Evolutionary conservation across 2,329 filamentous ascomycete species (phyloP).

Genomic region (Verticillium tricorpus): DNA sequence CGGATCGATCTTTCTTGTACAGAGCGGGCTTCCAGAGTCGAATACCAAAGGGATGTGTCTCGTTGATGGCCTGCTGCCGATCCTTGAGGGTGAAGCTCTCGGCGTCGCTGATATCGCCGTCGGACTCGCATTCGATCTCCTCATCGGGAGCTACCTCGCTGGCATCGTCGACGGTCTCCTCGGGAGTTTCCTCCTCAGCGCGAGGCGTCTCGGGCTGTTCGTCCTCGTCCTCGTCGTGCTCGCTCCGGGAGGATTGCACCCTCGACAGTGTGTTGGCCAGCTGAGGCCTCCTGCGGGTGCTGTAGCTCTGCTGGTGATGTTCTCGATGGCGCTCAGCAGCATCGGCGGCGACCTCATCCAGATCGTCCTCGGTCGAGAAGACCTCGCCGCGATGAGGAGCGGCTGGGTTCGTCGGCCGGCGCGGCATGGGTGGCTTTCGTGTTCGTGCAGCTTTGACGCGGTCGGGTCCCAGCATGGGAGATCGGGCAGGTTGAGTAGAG

Average conservation of each 20-base stretch:
- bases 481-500: slow-evolving; percentile 30
- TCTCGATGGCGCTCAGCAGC: slow-evolving; percentile 39
- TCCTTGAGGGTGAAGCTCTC: slow-evolving; percentile 98
- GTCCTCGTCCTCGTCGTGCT: slow-evolving; percentile 15
- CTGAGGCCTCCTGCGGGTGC: slow-evolving; percentile 28
- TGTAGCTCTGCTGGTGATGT: slow-evolving; percentile 17
- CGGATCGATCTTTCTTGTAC: slow-evolving; percentile 96
- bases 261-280: slow-evolving; percentile 31
- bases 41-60: slow-evolving; percentile 98
- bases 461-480: slow-evolving; percentile 42
- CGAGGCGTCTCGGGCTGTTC: slow-evolving; percentile 1
- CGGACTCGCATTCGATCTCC: slow-evolving; percentile 55
- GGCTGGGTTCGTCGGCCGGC: slow-evolving; percentile 64
- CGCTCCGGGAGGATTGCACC: slow-evolving; percentile 34
- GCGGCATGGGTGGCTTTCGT: slow-evolving; percentile 68
- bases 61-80: slow-evolving; percentile 94
- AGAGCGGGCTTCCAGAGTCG: slow-evolving; percentile 97
- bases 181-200: slow-evolving; percentile 21
- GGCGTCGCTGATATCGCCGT: slow-evolving; percentile 76
- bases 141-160: slow-evolving; percentile 24
- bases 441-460: slow-evolving; percentile 47
- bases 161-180: slow-evolving; percentile 30
- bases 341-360: slow-evolving; percentile 73
- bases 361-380: slow-evolving; percentile 88
- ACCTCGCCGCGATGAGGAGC: slow-evolving; percentile 77